These are phyloP conservation scores for Psidium guajava DNA, from an alignment of 345 rosid genomes.

Conservation along the genomic window DNA sequence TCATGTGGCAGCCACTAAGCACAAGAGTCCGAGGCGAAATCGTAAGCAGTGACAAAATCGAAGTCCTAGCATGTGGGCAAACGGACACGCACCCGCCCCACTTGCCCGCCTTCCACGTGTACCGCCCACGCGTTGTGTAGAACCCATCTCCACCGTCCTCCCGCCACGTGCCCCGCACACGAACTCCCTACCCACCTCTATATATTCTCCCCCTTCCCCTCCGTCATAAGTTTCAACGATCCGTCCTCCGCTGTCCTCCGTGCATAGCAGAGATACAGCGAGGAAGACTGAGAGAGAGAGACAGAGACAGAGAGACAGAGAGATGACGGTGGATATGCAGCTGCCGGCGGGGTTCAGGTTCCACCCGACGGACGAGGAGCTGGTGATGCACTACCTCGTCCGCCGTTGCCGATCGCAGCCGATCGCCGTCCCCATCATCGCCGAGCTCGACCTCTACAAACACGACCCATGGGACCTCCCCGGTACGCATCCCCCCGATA, in stretches of 20 bases:
- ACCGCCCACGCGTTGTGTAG: slow-evolving; percentile 5
- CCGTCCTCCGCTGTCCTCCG: slow-evolving; percentile 20
- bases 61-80: slow-evolving; percentile 12
- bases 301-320: background rate
- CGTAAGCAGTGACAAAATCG: slow-evolving; percentile 91
- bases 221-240: slow-evolving; percentile 55
- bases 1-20: background rate
- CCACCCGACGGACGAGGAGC: slow-evolving; percentile 98
- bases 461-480: slow-evolving; percentile 87
- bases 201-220: slow-evolving; percentile 33
- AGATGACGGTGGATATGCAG: slow-evolving; percentile 33
- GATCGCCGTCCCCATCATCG: slow-evolving; percentile 61
- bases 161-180: slow-evolving; percentile 25
- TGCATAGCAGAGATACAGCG: background rate
- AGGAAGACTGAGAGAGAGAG: background rate
- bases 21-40: slow-evolving; percentile 50
- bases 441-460: slow-evolving; percentile 82
- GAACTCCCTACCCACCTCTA: slow-evolving; percentile 20
- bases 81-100: slow-evolving; percentile 25
- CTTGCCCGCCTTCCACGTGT: slow-evolving; percentile 48
- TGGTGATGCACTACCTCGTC: slow-evolving; percentile 78
- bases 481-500: slow-evolving; percentile 23
- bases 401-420: slow-evolving; percentile 68
- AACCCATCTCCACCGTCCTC: slow-evolving; percentile 25
- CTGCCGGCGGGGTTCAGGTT: slow-evolving; percentile 91